Evolutionary conservation across 805 yeast species (phyloP).

Genomic region (Cyberlindnera nakhonratchasimensis): DNA sequence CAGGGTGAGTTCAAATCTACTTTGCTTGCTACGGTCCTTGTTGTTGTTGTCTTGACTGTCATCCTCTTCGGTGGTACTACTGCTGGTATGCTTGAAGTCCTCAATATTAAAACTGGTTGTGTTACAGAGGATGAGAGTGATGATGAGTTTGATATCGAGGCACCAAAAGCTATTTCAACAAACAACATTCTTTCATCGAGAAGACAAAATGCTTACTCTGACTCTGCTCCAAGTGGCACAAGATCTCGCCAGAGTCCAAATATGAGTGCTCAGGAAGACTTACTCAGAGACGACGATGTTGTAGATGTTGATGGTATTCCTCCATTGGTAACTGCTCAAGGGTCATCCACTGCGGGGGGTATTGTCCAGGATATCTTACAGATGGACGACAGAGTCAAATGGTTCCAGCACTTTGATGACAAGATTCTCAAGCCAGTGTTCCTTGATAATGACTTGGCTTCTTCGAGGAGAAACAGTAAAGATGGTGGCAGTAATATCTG

Average conservation of each 20-base stretch:
- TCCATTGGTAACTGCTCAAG: slow-evolving; percentile 20
- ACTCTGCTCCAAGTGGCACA: slow-evolving; percentile 15
- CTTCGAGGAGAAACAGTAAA: slow-evolving; percentile 15
- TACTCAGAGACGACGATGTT: slow-evolving; percentile 24
- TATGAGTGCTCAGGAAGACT: slow-evolving; percentile 22
- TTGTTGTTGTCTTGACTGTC: slow-evolving; percentile 94
- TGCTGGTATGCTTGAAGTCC: slow-evolving; percentile 94
- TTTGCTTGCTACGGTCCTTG: slow-evolving; percentile 88
- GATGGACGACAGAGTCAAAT: slow-evolving; percentile 73
- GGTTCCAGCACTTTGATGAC: slow-evolving; percentile 94
- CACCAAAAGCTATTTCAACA: slow-evolving; percentile 36
- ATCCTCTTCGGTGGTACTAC: slow-evolving; percentile 98
- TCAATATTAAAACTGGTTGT: slow-evolving; percentile 90
- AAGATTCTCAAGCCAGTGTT: slow-evolving; percentile 90
- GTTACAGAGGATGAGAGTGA: slow-evolving; percentile 80
- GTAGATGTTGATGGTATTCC: slow-evolving; percentile 27
- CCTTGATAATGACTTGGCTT: slow-evolving; percentile 47
- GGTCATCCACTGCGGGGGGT: slow-evolving; percentile 8
- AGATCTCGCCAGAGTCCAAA: slow-evolving; percentile 23
- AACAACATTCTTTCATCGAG: slow-evolving; percentile 20
- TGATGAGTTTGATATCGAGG: slow-evolving; percentile 94
- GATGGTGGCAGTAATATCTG: slow-evolving; percentile 11
- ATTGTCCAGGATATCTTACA: slow-evolving; percentile 33
- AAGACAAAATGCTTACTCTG: slow-evolving; percentile 28
- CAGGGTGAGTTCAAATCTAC: slow-evolving; percentile 92